These are phyloP conservation scores for Bullera alba DNA, from an alignment of 768 basidiomycete genomes.

Conservation along the genomic window DNA sequence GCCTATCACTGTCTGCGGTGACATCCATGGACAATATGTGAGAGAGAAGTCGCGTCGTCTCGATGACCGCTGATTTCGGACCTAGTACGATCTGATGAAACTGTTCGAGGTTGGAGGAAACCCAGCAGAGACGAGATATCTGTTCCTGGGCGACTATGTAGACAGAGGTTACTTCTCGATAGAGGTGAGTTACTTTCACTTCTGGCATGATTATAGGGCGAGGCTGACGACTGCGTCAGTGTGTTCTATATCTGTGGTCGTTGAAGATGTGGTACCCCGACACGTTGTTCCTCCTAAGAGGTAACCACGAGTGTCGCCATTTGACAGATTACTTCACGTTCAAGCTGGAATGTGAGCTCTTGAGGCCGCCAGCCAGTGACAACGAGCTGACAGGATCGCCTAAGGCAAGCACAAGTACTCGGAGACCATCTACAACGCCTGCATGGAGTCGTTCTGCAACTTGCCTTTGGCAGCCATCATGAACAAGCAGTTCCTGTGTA, in stretches of 20 bases:
- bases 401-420: constrained; percentile 99
- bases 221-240: constrained; percentile 51
- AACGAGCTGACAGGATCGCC: constrained; percentile 4
- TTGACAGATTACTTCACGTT: constrained; percentile 98
- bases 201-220: neutral
- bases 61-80: neutral
- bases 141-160: constrained; percentile 89
- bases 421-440: constrained; percentile 89
- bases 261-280: constrained; percentile 99
- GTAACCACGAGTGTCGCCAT: constrained; percentile 98
- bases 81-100: constrained; percentile 87
- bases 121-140: constrained; percentile 85
- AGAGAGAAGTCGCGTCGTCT: constrained; percentile 5
- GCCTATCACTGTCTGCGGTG: constrained; percentile 96
- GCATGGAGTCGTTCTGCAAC: constrained; percentile 95
- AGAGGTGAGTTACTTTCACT: constrained; percentile 54
- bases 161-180: constrained; percentile 91
- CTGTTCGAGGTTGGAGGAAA: constrained; percentile 89
- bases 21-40: constrained; percentile 99
- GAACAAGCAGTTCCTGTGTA: constrained; percentile 99
- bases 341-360: constrained; percentile 83
- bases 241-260: constrained; percentile 94
- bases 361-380: neutral
- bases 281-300: constrained; percentile 89
- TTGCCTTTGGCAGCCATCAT: constrained; percentile 93